Conservation (phyloP, 495 filamentous ascomycete genomes). For the Hypomontagnella submonticulosa region DNA sequence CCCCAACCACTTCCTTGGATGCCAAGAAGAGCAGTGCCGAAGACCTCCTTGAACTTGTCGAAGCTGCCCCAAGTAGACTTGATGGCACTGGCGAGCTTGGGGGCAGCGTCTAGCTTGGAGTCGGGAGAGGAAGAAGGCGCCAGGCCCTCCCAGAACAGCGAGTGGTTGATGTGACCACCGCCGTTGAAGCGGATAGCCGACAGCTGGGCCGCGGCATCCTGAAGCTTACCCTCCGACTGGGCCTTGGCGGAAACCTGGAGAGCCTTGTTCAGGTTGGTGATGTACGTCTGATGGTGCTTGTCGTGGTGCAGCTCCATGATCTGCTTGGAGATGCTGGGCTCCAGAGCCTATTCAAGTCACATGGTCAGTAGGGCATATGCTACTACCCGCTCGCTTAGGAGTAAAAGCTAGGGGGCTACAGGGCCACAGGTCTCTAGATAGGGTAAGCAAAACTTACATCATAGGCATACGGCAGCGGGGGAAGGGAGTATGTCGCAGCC, state of each 20-base stretch:
- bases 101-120: constrained; percentile 65
- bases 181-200: constrained; percentile 90
- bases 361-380: constrained; percentile 22
- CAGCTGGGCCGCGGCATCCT: constrained; percentile 69
- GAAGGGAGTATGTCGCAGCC: constrained; percentile 51
- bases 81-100: constrained; percentile 70
- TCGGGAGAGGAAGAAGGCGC: constrained; percentile 67
- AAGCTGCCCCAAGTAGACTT: constrained; percentile 72
- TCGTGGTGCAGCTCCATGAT: constrained; percentile 92
- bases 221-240: constrained; percentile 63
- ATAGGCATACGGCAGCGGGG: constrained; percentile 58
- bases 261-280: constrained; percentile 75
- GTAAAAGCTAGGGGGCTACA: too few species aligned
- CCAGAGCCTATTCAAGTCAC: constrained; percentile 67
- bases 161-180: constrained; percentile 92
- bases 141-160: constrained; percentile 93
- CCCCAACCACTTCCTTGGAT: constrained; percentile 77
- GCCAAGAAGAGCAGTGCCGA: constrained; percentile 73
- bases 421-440: neutral
- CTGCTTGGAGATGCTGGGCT: constrained; percentile 88
- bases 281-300: constrained; percentile 79
- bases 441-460: constrained; percentile 49
- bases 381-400: too few species aligned
- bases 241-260: constrained; percentile 65
- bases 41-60: constrained; percentile 77